phyloP scores from a whole-genome alignment of 176 grass and related monocot species.

The Rhipidocladum racemiflorum region DNA sequence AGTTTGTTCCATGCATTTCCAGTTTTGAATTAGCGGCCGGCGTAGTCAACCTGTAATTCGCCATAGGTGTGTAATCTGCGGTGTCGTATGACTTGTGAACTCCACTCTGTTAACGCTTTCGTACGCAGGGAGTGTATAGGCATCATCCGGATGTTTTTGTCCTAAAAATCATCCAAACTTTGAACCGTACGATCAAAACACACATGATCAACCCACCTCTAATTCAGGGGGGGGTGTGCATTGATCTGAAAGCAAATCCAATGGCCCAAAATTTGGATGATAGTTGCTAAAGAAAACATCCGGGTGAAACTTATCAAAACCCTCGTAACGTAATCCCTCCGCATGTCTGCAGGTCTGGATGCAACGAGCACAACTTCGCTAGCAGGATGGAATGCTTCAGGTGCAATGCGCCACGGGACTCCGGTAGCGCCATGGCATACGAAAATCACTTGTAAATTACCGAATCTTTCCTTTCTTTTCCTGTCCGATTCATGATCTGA shows the following conservation, averaged over 20 bases:
- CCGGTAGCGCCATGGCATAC: slow-evolving; percentile 61
- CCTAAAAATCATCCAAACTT: too few relatives aligned
- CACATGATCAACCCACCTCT: too few relatives aligned
- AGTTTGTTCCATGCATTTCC: background rate
- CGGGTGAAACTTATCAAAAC: too few relatives aligned
- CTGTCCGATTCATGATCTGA: slow-evolving; percentile 11
- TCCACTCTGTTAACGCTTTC: background rate
- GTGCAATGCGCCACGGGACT: slow-evolving; percentile 88
- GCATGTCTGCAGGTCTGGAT: slow-evolving; percentile 59
- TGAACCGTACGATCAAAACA: too few relatives aligned
- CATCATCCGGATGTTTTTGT: too few relatives aligned
- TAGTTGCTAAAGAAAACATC: too few relatives aligned
- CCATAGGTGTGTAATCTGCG: background rate
- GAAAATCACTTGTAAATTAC: slow-evolving; percentile 48
- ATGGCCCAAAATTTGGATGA: too few relatives aligned
- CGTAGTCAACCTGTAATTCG: too few relatives aligned
- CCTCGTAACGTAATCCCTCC: background rate
- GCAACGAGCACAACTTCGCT: slow-evolving; percentile 99
- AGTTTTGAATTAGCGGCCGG: background rate
- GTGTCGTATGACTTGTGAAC: background rate
- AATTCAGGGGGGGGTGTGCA: too few relatives aligned
- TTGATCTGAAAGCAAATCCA: too few relatives aligned
- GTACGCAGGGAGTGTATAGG: too few relatives aligned
- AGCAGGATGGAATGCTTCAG: slow-evolving; percentile 94
- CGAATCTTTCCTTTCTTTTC: background rate